Conservation (phyloP, 1,139 yeast genomes). For the Suhomyces wounanorum region DNA sequence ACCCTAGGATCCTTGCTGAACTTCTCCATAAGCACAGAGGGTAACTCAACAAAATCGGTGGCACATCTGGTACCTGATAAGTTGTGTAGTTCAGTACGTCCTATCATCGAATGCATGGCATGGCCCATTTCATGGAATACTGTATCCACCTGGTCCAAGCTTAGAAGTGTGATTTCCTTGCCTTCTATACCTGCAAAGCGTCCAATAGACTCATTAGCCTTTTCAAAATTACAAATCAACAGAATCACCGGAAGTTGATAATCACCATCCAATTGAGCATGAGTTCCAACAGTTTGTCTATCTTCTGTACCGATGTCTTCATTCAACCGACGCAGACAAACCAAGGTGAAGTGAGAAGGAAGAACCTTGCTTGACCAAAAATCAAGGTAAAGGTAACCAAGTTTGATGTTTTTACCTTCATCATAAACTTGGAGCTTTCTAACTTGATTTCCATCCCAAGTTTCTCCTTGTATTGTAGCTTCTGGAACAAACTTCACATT, state of each 20-base stretch:
- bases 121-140: constrained; percentile 99
- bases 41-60: constrained; percentile 94
- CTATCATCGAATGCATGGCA: constrained; percentile 97
- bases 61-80: constrained; percentile 94
- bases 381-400: constrained; percentile 48
- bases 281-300: constrained; percentile 32
- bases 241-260: constrained; percentile 90
- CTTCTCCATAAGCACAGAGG: constrained; percentile 92
- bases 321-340: constrained; percentile 71
- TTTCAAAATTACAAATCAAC: constrained; percentile 81
- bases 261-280: constrained; percentile 53
- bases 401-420: constrained; percentile 23
- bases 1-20: constrained; percentile 85
- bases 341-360: constrained; percentile 97
- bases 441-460: constrained; percentile 84
- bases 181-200: constrained; percentile 31
- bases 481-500: constrained; percentile 76
- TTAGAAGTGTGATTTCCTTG: constrained; percentile 48
- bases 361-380: constrained; percentile 50
- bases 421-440: constrained; percentile 71
- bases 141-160: constrained; percentile 84
- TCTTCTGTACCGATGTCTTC: constrained; percentile 32
- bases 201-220: constrained; percentile 27
- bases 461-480: constrained; percentile 68
- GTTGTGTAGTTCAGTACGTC: constrained; percentile 85